These are phyloP conservation scores for Pythium utonaiense DNA, from an alignment of 352 stramenopile species.

Conservation along the genomic window DNA sequence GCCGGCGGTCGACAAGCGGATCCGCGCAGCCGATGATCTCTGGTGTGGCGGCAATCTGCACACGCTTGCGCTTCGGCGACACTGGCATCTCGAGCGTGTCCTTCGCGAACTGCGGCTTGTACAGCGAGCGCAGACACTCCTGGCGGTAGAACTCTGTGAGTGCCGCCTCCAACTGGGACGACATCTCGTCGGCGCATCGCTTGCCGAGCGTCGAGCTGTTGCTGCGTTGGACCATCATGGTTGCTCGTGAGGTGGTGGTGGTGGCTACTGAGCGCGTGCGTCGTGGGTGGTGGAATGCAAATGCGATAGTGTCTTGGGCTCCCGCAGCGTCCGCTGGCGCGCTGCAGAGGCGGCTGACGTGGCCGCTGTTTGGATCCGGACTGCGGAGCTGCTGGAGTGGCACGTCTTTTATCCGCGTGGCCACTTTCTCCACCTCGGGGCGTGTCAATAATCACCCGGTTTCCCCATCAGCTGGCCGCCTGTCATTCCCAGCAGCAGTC, in stretches of 20 bases:
- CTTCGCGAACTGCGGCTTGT: constrained; percentile 26
- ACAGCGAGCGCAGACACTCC: constrained; percentile 72
- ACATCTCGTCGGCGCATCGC: constrained; percentile 61
- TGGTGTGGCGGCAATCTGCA: constrained; percentile 52
- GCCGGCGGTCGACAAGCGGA: constrained; percentile 61
- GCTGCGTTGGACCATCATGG: constrained; percentile 5
- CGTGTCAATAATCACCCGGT: constrained; percentile 20
- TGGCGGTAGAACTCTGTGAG: constrained; percentile 83
- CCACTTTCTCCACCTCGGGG: neutral
- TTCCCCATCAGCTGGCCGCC: neutral
- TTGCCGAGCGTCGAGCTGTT: constrained; percentile 55
- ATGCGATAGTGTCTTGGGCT: constrained; percentile 20
- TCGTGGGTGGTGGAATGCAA: neutral
- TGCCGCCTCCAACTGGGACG: constrained; percentile 45
- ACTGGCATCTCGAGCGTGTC: neutral
- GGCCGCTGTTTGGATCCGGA: no score
- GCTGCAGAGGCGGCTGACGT: neutral
- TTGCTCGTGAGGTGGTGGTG: constrained; percentile 16
- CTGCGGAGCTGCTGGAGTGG: neutral
- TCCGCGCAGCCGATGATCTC: constrained; percentile 78
- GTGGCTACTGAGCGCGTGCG: no score
- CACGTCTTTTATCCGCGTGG: neutral
- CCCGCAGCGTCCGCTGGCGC: no score
- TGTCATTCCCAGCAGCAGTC: constrained; percentile 8
- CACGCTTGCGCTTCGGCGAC: constrained; percentile 40